These are phyloP conservation scores for Leccinum subtestaceum DNA, from an alignment of 768 basidiomycete genomes.

Conservation along the genomic window DNA sequence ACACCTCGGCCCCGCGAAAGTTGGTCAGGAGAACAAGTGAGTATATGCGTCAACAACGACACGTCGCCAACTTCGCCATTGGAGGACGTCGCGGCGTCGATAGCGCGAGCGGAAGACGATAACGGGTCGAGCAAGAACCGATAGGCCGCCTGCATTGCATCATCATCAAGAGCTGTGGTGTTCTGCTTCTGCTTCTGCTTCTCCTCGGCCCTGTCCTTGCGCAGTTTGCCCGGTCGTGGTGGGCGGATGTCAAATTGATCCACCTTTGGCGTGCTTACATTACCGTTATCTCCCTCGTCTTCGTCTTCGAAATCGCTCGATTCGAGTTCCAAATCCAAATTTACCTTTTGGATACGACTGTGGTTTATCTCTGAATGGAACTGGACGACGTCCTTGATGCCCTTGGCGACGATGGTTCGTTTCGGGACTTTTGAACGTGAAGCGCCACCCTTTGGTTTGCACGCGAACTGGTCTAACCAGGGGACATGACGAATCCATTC, in stretches of 20 bases:
- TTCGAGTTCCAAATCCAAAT: slow-evolving; percentile 39
- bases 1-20: slow-evolving; percentile 25
- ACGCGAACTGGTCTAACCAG: slow-evolving; percentile 63
- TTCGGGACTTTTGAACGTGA: slow-evolving; percentile 62
- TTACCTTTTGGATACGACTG: slow-evolving; percentile 38
- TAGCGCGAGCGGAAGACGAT: slow-evolving; percentile 29
- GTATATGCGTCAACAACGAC: slow-evolving; percentile 51
- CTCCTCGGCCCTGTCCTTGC: slow-evolving; percentile 20
- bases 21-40: slow-evolving; percentile 42
- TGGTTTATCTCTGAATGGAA: slow-evolving; percentile 58
- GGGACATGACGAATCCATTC: slow-evolving; percentile 63
- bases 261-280: slow-evolving; percentile 1
- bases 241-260: neutral
- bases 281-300: slow-evolving; percentile 25
- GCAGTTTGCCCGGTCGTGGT: slow-evolving; percentile 29
- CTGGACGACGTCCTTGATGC: slow-evolving; percentile 65
- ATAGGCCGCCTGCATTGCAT: slow-evolving; percentile 44
- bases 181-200: slow-evolving; percentile 3
- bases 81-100: slow-evolving; percentile 8
- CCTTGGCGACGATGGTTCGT: slow-evolving; percentile 62
- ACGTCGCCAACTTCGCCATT: slow-evolving; percentile 11
- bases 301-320: slow-evolving; percentile 31
- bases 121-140: slow-evolving; percentile 60
- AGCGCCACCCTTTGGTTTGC: slow-evolving; percentile 27
- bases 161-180: slow-evolving; percentile 12